Evolutionary conservation across 1,284 basidiomycete species (phyloP).

Genomic region (Chalciporus piperatoides): DNA sequence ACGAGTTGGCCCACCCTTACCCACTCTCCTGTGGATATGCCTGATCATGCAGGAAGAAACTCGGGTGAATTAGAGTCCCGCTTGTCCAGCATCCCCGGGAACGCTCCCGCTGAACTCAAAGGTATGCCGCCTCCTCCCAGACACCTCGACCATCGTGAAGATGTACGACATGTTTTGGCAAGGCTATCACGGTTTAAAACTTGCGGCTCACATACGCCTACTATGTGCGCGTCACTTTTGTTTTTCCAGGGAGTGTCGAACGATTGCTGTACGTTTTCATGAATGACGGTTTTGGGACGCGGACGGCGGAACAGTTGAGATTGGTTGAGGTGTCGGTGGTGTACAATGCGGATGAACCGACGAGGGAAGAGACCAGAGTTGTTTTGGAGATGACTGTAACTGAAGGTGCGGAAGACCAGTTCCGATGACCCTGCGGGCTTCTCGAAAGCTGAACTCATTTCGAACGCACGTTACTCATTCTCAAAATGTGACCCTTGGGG

Average conservation of each 20-base stretch:
- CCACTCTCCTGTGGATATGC: constrained; percentile 1
- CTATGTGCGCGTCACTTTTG: constrained; percentile 18
- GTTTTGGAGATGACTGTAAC: constrained; percentile 46
- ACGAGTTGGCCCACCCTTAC: not conserved
- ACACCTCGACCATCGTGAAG: not conserved
- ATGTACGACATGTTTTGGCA: not conserved
- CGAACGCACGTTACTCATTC: not conserved
- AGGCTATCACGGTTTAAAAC: not conserved
- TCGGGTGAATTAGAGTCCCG: not conserved
- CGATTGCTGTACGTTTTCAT: constrained; percentile 8
- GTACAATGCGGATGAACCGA: constrained; percentile 43
- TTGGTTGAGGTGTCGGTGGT: constrained; percentile 44
- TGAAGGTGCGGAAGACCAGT: constrained; percentile 37
- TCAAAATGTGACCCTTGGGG: constrained; percentile 15
- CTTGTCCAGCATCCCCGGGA: constrained; percentile 37
- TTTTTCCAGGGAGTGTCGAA: constrained; percentile 22
- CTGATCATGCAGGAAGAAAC: not conserved
- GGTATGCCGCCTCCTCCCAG: constrained; percentile 9
- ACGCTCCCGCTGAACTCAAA: constrained; percentile 42
- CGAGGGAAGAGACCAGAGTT: constrained; percentile 43
- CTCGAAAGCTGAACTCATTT: not conserved
- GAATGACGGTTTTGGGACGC: constrained; percentile 17
- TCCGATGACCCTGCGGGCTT: too few relatives aligned
- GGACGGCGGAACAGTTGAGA: constrained; percentile 27
- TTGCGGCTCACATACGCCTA: constrained; percentile 25